Evolutionary conservation across 2,329 filamentous ascomycete species (phyloP), one percentile per base, ranked within the genome.

Genomic region (Xylariaceae sp.): DNA sequence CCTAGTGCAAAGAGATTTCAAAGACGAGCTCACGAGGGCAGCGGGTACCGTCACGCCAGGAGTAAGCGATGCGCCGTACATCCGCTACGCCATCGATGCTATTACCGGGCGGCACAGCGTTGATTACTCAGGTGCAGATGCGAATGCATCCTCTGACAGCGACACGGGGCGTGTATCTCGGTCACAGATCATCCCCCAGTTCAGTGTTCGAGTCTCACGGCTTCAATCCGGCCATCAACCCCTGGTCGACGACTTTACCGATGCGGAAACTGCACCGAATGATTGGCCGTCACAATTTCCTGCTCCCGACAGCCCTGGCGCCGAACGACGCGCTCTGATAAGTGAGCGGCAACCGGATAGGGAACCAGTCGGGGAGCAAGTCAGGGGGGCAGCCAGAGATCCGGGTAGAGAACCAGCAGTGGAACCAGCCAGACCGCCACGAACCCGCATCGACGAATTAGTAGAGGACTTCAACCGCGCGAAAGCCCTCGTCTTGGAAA

Each of bases 81-180:
- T 96, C 59, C 87, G 87, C 59, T 95, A 94, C 69, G 92, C 92
- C 39, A 83, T 97, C 58, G 88, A 95, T 59, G 89, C 92, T 58
- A 75, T 97, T 62, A 95, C 90, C 5, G 79, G 87, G 45, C 83
- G 87, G 45, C 83, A 88, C 64, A 85, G 85, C 53, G 84, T 88
- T 56, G 77, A 84, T 5, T 72, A 76, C 53, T 78, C 51, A 74
- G 76, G 46, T 18, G 9, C 51, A 7, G 57, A 60, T 12, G 56
- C 40, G 19, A 58, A 58, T 15, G 46, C 47, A 15, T 57, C 57
- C 3, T 61, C 61, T 5, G 50, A 49, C 13, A 61, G 57, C 19
- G 62, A 64, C n/a, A 58, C 56, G 51, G 37, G 53, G n/a, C 19
- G 57, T 45, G 49, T 46, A 15, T 52, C 60, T 36, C 39, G 57